A percentile compares a stretch with the other conserved stretches of the same genome.
phyloP scores from a whole-genome alignment of 352 stramenopile genomes.

The Phytophthora ohioensis region DNA sequence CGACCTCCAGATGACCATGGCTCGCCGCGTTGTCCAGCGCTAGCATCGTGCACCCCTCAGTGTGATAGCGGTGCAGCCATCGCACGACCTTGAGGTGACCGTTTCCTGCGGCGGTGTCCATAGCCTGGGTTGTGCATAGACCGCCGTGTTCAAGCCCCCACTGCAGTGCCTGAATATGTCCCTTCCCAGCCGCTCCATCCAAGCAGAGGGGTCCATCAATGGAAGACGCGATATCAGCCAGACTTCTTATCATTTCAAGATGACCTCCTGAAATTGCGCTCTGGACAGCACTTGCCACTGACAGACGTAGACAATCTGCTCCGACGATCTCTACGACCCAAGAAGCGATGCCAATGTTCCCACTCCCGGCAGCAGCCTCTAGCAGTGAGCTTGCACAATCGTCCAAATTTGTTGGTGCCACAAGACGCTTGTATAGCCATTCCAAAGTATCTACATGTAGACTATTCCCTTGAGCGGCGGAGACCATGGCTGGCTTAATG shows the following conservation, averaged over 20 bases:
- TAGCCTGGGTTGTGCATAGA: conserved; percentile 23
- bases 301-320: conserved; percentile 21
- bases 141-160: conserved; percentile 34
- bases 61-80: conserved; percentile 34
- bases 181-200: conserved; percentile 30
- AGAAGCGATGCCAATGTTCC: conserved; percentile 19
- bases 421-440: conserved; percentile 30
- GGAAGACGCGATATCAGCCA: conserved; percentile 24
- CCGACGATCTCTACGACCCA: conserved; percentile 31
- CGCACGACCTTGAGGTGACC: conserved; percentile 34
- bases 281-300: conserved; percentile 26
- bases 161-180: conserved; percentile 29
- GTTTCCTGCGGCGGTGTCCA: conserved; percentile 34
- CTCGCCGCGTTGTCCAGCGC: conserved; percentile 29
- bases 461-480: conserved; percentile 17
- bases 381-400: conserved; percentile 24
- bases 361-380: conserved; percentile 24
- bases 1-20: conserved; percentile 29
- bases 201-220: conserved; percentile 21
- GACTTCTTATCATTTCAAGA: conserved; percentile 25
- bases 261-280: conserved; percentile 35
- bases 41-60: conserved; percentile 27
- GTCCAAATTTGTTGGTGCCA: not conserved
- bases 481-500: conserved; percentile 23
- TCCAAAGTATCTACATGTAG: conserved; percentile 11